phyloP scores from a whole-genome alignment of 1,284 basidiomycete genomes.

The Malassezia pachydermatis region DNA sequence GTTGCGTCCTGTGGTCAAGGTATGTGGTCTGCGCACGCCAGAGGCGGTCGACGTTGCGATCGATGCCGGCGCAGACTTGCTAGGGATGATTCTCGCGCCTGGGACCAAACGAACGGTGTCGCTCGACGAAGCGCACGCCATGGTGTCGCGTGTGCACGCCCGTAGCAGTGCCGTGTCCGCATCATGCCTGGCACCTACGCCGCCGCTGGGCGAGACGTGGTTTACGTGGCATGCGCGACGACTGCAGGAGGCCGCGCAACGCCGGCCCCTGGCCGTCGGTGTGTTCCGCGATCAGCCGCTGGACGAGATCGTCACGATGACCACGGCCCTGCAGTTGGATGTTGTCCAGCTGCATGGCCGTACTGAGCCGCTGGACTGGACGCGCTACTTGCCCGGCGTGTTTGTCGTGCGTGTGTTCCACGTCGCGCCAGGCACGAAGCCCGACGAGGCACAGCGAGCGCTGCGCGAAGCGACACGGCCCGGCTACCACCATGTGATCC shows the following conservation, averaged over 20 bases:
- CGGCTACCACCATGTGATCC: constrained; percentile 39
- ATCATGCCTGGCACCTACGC: not conserved
- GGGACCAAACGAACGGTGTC: constrained; percentile 37
- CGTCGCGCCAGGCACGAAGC: constrained; percentile 12
- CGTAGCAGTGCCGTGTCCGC: too few relatives aligned
- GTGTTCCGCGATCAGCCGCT: constrained; percentile 45
- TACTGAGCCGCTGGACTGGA: constrained; percentile 36
- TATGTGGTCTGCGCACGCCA: constrained; percentile 36
- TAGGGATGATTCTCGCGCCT: constrained; percentile 45
- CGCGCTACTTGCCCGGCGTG: constrained; percentile 38
- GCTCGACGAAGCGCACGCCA: constrained; percentile 27
- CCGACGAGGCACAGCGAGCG: constrained; percentile 6
- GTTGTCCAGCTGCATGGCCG: constrained; percentile 45
- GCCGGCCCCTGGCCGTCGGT: constrained; percentile 38
- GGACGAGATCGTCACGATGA: constrained; percentile 28
- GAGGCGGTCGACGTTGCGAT: constrained; percentile 37
- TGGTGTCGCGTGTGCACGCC: constrained; percentile 32
- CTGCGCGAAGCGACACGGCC: constrained; percentile 30
- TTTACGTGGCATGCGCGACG: constrained; percentile 29
- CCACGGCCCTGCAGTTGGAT: constrained; percentile 31
- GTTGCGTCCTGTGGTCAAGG: constrained; percentile 31
- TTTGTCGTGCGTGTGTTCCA: constrained; percentile 41
- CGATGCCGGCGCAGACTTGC: constrained; percentile 38
- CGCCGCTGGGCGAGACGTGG: constrained; percentile 16
- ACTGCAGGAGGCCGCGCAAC: constrained; percentile 22